Percentiles rank a stretch among this genome's conserved stretches.
Evolutionary conservation across 2,329 filamentous ascomycete species (phyloP).

Genomic region (Fusarium papillatum): DNA sequence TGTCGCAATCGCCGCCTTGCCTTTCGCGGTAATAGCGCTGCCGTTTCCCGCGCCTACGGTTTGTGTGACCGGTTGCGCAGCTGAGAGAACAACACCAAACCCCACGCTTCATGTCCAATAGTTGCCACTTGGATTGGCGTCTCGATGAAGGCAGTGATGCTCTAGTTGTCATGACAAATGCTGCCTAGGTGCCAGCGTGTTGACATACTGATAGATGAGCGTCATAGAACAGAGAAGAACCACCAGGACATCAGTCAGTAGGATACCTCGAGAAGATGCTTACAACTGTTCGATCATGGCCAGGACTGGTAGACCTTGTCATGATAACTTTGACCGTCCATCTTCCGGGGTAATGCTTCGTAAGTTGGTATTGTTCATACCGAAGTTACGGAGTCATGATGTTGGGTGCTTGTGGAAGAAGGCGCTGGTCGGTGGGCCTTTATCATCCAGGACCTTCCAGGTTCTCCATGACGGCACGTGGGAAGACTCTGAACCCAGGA

Average conservation of each 20-base stretch:
- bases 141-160: neutral
- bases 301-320: neutral
- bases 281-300: neutral
- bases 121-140: neutral
- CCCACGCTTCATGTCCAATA: constrained; percentile 14
- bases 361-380: neutral
- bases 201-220: neutral
- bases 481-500: neutral
- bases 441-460: neutral
- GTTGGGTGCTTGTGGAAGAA: neutral
- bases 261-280: neutral
- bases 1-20: constrained; percentile 45
- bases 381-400: neutral
- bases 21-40: constrained; percentile 33
- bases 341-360: neutral
- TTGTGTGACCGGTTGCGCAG: neutral
- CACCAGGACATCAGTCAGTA: neutral
- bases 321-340: neutral
- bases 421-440: neutral
- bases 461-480: neutral
- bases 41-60: constrained; percentile 15
- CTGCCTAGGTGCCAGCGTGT: neutral
- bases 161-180: neutral
- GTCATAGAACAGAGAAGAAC: neutral
- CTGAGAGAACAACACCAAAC: constrained; percentile 9